A percentile compares a stretch with the other conserved stretches of the same genome.
phyloP scores from a whole-genome alignment of 23 red algal species.

The Rhodosorus marinus region DNA sequence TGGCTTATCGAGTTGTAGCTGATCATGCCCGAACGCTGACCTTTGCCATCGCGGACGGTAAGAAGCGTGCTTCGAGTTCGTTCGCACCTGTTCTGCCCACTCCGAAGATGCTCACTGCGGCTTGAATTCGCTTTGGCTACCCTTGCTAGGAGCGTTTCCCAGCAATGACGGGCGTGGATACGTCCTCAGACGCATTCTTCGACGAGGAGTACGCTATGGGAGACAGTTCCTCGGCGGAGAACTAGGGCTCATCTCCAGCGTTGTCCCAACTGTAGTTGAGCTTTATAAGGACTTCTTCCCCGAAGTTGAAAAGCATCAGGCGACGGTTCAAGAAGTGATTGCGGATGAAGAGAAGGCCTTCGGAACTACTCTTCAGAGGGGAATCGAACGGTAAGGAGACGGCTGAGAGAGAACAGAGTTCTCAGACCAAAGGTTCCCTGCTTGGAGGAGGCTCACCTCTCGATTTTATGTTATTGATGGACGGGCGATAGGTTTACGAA shows the following conservation, averaged over 20 bases:
- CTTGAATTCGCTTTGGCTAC: too few relatives aligned
- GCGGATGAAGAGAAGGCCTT: constrained; percentile 78
- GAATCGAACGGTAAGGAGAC: constrained; percentile 39
- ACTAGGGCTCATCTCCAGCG: constrained; percentile 39
- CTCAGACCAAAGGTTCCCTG: neutral
- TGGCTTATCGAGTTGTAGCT: constrained; percentile 87
- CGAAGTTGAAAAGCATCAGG: constrained; percentile 45
- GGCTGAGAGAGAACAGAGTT: too few relatives aligned
- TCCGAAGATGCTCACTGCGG: too few relatives aligned
- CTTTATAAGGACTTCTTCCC: constrained; percentile 56
- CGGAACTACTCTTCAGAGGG: constrained; percentile 48
- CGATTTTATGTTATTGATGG: neutral
- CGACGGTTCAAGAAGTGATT: constrained; percentile 48
- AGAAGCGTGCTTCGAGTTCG: too few relatives aligned
- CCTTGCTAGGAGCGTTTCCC: too few relatives aligned
- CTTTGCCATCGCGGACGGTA: constrained; percentile 87
- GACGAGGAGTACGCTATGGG: constrained; percentile 86
- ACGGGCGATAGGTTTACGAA: too few relatives aligned
- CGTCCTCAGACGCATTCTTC: constrained; percentile 76
- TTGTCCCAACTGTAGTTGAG: constrained; percentile 41
- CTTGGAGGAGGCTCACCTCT: neutral
- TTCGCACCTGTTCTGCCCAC: too few relatives aligned
- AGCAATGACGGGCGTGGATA: constrained; percentile 89
- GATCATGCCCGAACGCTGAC: constrained; percentile 91
- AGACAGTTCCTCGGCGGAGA: constrained; percentile 65